Conservation (phyloP, 192 early-diverging fungal genomes). For the Backusella parvicylindrica region DNA sequence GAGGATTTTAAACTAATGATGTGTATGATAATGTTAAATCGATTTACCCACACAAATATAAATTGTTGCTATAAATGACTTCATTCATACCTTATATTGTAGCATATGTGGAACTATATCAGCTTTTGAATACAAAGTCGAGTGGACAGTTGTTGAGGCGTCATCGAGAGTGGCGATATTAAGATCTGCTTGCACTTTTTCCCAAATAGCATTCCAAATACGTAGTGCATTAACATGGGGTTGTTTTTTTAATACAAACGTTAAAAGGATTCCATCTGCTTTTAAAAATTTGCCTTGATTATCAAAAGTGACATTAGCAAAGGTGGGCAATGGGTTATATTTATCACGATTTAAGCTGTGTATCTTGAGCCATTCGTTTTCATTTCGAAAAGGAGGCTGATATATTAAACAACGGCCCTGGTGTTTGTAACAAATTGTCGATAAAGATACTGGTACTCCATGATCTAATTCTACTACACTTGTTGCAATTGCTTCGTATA, state of each 20-base stretch:
- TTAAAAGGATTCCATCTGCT: constrained; percentile 53
- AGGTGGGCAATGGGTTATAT: constrained; percentile 14
- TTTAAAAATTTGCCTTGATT: constrained; percentile 12
- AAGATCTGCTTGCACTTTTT: background rate
- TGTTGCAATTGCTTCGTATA: constrained; percentile 11
- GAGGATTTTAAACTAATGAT: constrained; percentile 13
- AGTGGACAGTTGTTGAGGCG: background rate
- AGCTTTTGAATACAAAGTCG: background rate
- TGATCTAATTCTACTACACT: background rate
- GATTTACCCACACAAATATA: background rate
- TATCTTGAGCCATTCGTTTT: constrained; percentile 12
- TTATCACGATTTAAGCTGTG: background rate
- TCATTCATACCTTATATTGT: constrained; percentile 13
- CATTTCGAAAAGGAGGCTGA: constrained; percentile 29
- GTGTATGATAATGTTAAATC: background rate
- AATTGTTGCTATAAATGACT: background rate
- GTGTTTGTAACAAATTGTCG: constrained; percentile 15
- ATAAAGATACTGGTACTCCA: background rate
- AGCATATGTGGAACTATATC: constrained; percentile 2
- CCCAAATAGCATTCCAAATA: constrained; percentile 24
- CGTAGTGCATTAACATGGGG: background rate
- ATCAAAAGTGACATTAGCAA: constrained; percentile 23
- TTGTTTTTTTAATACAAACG: constrained; percentile 41
- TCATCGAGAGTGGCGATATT: background rate
- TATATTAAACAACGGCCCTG: constrained; percentile 51